Conservation (phyloP, 2,329 filamentous ascomycete species). For the Colletotrichum higginsianum region DNA sequence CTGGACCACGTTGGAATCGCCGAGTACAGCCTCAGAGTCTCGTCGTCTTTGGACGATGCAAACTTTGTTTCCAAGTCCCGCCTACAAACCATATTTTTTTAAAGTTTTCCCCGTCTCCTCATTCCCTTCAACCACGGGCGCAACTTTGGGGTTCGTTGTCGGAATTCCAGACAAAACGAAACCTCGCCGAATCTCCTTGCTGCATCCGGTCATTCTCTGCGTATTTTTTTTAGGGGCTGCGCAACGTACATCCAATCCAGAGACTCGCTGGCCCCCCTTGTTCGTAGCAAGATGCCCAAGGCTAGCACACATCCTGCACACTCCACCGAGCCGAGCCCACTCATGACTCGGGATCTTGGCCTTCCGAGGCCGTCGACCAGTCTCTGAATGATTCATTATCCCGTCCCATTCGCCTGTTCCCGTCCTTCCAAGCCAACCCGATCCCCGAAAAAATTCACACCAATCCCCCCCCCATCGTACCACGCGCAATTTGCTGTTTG, state of each 20-base stretch:
- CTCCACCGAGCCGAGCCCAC: slow-evolving; percentile 7
- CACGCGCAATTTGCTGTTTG: background rate
- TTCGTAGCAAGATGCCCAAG: slow-evolving; percentile 22
- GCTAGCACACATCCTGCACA: slow-evolving; percentile 27
- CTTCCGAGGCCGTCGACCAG: slow-evolving; percentile 15
- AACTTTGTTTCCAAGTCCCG: slow-evolving; percentile 3
- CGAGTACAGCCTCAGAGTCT: background rate
- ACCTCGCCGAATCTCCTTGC: background rate
- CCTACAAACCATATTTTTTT: background rate
- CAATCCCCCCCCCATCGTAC: slow-evolving; percentile 13
- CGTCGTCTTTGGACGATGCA: background rate
- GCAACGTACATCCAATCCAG: background rate
- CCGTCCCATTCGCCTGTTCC: slow-evolving; percentile 36
- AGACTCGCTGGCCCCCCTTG: background rate
- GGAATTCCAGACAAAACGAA: background rate
- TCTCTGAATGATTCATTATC: slow-evolving; percentile 41
- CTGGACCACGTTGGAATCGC: background rate
- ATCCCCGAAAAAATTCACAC: slow-evolving; percentile 14
- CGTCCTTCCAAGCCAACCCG: slow-evolving; percentile 16
- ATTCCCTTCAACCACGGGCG: background rate
- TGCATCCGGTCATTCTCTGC: slow-evolving; percentile 20
- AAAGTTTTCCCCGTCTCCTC: background rate
- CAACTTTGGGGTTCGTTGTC: background rate
- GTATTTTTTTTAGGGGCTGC: background rate
- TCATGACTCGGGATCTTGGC: slow-evolving; percentile 39